Base-by-base conservation (phyloP, 1,284 basidiomycete genomes). In the Anthracocystis panici-leucophaei region DNA sequence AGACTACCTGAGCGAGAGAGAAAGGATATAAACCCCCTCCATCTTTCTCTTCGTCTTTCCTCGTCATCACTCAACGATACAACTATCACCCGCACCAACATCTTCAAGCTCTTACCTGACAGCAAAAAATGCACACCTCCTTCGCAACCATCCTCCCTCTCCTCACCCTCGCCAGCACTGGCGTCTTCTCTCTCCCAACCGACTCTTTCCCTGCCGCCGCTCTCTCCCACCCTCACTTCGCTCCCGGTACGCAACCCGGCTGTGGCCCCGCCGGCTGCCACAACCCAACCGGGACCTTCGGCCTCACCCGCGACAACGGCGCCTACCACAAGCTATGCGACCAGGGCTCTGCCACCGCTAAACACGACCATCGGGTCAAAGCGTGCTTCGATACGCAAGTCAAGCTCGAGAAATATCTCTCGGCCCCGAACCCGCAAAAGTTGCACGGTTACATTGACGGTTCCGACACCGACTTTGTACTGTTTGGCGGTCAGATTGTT, bases 311-410 rank as follows among this genome's bases (percentile, higher is more conserved):
- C 25, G 12, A 57, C 38, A 16, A 29, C 20, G 45, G 2, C 16
- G 5, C 3, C 5, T 67, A 67, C 55, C 58, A 62, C 44, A 2
- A 14, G 2, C 45, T 62, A 11, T 67, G 65, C 55, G 38, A 67
- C 23, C 49, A 42, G 1, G 18, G 49, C 38, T 14, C 23, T 8
- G 8, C 8, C 27, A 14, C 35, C 3, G 33, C 49, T 5, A 31
- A 35, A 18, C 18, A 46, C 20, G 44, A 60, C 21, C 33, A 46
- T 18, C 41, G 40, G 3, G 16, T n/a, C 33, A 46, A 40, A 11
- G 65, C 40, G 1, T 67, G 65, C 55, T 62, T 67, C 65, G 45
- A 62, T 18, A 62, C 65, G 16, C 18, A 54, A 3, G 18, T 52
- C 11, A 6, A 35, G 5, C 59, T 67, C n/a, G 40, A 45, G 0